Conservation (phyloP, 2,329 filamentous ascomycete species). For the Exophiala aquamarina region DNA sequence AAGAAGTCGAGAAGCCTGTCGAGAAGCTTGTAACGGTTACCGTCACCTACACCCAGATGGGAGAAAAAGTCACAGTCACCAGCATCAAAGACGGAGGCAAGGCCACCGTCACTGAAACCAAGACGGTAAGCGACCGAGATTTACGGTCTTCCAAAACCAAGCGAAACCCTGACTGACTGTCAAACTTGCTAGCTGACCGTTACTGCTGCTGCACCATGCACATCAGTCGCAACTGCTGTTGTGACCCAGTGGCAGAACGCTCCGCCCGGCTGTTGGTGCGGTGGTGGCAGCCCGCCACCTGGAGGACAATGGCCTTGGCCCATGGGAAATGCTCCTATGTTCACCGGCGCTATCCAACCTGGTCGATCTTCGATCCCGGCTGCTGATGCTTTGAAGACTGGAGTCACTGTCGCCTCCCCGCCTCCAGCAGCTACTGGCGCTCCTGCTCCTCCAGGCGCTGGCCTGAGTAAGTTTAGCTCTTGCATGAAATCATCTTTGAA, state of each 20-base stretch:
- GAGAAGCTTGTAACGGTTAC: neutral
- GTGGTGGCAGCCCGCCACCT: constrained; percentile 6
- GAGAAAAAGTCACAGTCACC: constrained; percentile 2
- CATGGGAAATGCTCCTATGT: constrained; percentile 13
- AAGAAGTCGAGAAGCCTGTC: neutral
- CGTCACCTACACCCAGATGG: constrained; percentile 8
- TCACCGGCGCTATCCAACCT: constrained; percentile 10
- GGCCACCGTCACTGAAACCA: constrained; percentile 11
- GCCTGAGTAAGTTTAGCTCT: constrained; percentile 13
- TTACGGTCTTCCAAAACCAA: neutral
- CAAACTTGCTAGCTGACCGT: constrained; percentile 17
- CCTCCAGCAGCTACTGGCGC: constrained; percentile 9
- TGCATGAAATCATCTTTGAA: neutral
- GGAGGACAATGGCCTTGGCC: neutral
- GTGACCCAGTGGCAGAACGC: constrained; percentile 22
- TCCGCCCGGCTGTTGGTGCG: constrained; percentile 21
- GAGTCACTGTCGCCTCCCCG: constrained; percentile 18
- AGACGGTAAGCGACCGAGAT: constrained; percentile 15
- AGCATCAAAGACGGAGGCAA: neutral
- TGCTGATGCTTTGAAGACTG: constrained; percentile 22
- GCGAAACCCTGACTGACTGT: constrained; percentile 2
- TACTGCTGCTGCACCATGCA: constrained; percentile 20
- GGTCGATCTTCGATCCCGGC: constrained; percentile 26
- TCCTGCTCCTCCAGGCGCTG: constrained; percentile 15
- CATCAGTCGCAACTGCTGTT: constrained; percentile 18